Base-by-base conservation (phyloP, 2,329 filamentous ascomycete species). In the Phialophora expanda region DNA sequence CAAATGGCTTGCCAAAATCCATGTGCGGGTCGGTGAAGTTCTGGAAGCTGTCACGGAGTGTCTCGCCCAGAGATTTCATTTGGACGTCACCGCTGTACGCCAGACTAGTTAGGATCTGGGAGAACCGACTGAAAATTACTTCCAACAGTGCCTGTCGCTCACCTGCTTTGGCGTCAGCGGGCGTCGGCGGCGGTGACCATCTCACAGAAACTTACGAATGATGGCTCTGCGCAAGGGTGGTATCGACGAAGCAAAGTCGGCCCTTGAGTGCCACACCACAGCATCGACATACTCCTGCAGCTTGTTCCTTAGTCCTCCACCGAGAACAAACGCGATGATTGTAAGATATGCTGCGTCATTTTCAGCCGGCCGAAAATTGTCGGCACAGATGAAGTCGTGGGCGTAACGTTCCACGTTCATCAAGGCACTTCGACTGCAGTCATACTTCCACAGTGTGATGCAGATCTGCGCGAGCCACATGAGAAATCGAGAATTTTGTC, bases 221-320 rank as follows among this genome's bases (percentile, higher is more conserved):
- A 61, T 61, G 30, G 17, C 24, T n/a, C n/a, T 41, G 24, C 34
- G 30, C 28, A 61, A 32, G 17, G 58, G 58, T 54, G 44, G 14
- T 54, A 61, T 28, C 34, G 28, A 32, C 22, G 28, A 20, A 2
- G 50, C 14, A 26, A 54, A 46, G 17, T 61, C 48, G 32, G 46
- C 30, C 28, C 32, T 41, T 1, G 58, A 61, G 41, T 44, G 22
- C 58, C 58, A 61, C 22, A 61, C 58, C 30, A 61, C 58, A 44
- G 58, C 58, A 44, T 61, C 58, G 20, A 61, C n/a, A 54, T 61
- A 61, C 28, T 61, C 58, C 7, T 9, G 17, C 28, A 61, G 58
- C 34, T 26, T 61, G 28, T 28, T 14, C 28, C 41, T 22, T 11
- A 54, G 14, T 6, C 26, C 22, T 51, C 30, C 58, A 20, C 48